A percentile compares a stretch with the other conserved stretches of the same genome.
Conservation (phyloP, 2,329 filamentous ascomycete genomes). For the Aspergillus quadricinctus region DNA sequence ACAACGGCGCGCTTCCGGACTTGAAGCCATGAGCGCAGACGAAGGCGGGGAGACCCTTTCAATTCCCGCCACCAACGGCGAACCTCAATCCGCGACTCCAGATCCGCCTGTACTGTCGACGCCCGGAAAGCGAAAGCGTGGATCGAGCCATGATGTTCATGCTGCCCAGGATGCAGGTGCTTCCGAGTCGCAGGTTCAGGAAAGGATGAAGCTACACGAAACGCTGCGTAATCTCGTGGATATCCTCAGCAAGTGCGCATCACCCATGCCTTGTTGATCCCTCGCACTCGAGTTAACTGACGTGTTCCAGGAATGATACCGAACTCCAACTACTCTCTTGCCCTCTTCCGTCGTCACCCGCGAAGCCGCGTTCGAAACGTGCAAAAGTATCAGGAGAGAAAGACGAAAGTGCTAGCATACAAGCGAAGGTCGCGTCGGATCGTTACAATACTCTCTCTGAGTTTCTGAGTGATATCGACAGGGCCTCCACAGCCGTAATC, state of each 20-base stretch:
- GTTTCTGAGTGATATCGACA: conserved; percentile 41
- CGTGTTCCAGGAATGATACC: conserved; percentile 36
- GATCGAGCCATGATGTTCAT: conserved; percentile 30
- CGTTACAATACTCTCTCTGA: conserved; percentile 39
- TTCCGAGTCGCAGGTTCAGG: conserved; percentile 22
- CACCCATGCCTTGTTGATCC: neutral
- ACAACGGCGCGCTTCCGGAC: conserved; percentile 20
- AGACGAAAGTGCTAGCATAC: conserved; percentile 32
- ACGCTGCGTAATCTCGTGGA: conserved; percentile 34
- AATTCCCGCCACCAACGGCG: conserved; percentile 33
- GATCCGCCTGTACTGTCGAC: conserved; percentile 29
- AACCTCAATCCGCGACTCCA: conserved; percentile 24
- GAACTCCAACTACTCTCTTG: conserved; percentile 41
- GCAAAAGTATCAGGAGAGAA: conserved; percentile 37
- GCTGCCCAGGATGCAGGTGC: conserved; percentile 20
- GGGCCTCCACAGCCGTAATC: conserved; percentile 33
- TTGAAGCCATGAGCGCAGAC: conserved; percentile 35
- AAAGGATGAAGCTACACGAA: conserved; percentile 30
- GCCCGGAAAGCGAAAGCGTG: conserved; percentile 41
- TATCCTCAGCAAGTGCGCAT: conserved; percentile 27
- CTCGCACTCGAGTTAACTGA: conserved; percentile 15
- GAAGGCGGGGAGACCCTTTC: conserved; percentile 28
- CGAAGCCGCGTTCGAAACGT: conserved; percentile 42
- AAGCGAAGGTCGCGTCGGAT: conserved; percentile 34
- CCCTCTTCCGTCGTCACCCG: conserved; percentile 31